Evolutionary conservation across 2,329 filamentous ascomycete genomes (phyloP), one percentile per base, ranked within the genome.

Genomic region (Alternaria rosae): DNA sequence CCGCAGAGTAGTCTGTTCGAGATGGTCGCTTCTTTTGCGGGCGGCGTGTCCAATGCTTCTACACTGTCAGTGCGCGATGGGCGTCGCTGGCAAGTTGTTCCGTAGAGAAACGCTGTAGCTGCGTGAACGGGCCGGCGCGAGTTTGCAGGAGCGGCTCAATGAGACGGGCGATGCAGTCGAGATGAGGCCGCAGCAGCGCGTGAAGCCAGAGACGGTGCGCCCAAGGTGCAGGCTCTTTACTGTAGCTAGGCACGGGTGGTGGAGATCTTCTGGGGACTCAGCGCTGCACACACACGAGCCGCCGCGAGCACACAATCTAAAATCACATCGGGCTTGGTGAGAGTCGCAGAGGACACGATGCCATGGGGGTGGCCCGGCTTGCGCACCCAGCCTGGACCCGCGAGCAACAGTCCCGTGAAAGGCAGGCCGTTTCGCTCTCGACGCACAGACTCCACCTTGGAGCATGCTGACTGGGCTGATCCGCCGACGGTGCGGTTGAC

Each of bases 261-360:
- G 75, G 75, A 75, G 72, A 78, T 75, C 66, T 68, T 71, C 72
- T 74, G 72, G 73, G 74, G 73, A 67, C 57, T 63, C 70, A 70
- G 51, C 54, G 59, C 63, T 62, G 56, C 60, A 57, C 67, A 62
- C 69, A 71, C 70, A 74, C 74, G 67, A 68, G 66, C 70, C 73
- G 71, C 70, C 70, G 70, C 73, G 73, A 69, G 69, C 73, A 73
- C 69, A 76, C 74, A 76, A 76, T 77, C 76, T 76, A 76, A 73
- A 74, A 64, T 74, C 72, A 67, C 69, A 72, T 75, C 69, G 70
- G 74, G 73, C 69, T 57, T 74, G 75, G 73, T 70, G 68, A 60
- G 66, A 70, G 68, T 57, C 66, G 65, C 68, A 69, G 67, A 64
- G 65, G 47, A 51, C 69, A 67, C 67, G 54, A 66, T 66, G 65